These are phyloP conservation scores for Monilinia fructicola DNA, from an alignment of 2,329 filamentous ascomycete species.

Conservation along the genomic window DNA sequence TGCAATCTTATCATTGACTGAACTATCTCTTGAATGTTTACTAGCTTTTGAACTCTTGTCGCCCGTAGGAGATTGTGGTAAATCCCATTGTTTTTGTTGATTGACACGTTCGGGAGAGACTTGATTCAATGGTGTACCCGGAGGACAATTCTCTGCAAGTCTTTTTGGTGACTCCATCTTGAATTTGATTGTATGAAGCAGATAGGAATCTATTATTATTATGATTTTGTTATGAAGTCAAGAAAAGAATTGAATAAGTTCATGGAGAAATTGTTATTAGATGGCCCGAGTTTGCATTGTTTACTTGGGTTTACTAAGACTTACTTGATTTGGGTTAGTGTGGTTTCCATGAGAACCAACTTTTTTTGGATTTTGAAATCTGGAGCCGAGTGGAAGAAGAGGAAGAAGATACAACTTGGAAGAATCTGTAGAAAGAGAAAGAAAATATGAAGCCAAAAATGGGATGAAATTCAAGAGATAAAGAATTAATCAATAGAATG, in stretches of 20 bases:
- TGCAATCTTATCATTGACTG: conserved; percentile 66
- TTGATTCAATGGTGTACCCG: conserved; percentile 58
- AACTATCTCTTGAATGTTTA: conserved; percentile 52
- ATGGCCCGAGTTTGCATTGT: conserved; percentile 21
- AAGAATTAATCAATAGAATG: too few species aligned
- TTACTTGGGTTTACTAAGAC: conserved; percentile 21
- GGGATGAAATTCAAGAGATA: too few species aligned
- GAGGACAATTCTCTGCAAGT: conserved; percentile 49
- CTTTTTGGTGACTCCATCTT: conserved; percentile 50
- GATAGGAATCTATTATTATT: background rate
- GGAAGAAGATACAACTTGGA: background rate
- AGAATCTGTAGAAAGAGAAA: too few species aligned
- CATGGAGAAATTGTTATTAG: conserved; percentile 19
- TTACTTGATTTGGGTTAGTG: conserved; percentile 15
- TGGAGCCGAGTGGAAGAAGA: background rate
- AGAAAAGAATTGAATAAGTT: conserved; percentile 10
- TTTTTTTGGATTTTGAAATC: too few species aligned
- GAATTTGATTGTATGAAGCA: background rate
- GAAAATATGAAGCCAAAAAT: too few species aligned
- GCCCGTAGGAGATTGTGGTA: conserved; percentile 27
- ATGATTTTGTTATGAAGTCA: background rate
- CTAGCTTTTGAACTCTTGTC: conserved; percentile 24
- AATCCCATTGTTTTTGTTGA: conserved; percentile 42
- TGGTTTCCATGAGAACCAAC: conserved; percentile 6
- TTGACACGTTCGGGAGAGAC: conserved; percentile 66